A percentile compares a stretch with the other conserved stretches of the same genome.
These are phyloP conservation scores for Ananas comosus DNA, from an alignment of 176 grass and related monocot genomes.

Conservation along the genomic window DNA sequence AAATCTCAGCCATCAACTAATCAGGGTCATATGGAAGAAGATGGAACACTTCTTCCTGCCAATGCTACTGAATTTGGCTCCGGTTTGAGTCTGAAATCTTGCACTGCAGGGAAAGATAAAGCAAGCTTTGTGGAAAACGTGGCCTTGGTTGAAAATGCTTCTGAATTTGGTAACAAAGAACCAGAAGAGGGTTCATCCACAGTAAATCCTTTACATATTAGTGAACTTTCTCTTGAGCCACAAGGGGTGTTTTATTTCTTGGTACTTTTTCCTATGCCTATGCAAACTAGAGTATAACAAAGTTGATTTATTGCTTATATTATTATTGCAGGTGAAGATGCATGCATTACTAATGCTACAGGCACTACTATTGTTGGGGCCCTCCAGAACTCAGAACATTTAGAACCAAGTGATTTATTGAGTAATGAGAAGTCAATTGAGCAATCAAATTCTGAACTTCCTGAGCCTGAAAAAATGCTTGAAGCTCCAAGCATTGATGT, in stretches of 20 bases:
- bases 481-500: constrained; percentile 42
- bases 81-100: constrained; percentile 4
- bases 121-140: constrained; percentile 13
- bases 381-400: constrained; percentile 30
- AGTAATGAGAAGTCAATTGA: constrained; percentile 32
- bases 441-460: constrained; percentile 39
- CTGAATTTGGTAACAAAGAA: constrained; percentile 22
- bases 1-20: background rate
- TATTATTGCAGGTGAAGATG: constrained; percentile 26
- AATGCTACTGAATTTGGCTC: background rate
- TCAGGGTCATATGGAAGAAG: background rate
- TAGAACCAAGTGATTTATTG: constrained; percentile 21
- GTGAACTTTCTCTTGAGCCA: constrained; percentile 18
- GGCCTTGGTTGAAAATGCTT: constrained; percentile 26
- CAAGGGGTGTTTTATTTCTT: constrained; percentile 40
- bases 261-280: background rate
- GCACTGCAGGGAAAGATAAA: constrained; percentile 8
- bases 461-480: constrained; percentile 73
- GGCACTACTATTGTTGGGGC: constrained; percentile 21
- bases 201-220: constrained; percentile 17
- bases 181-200: constrained; percentile 16
- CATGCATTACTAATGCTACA: constrained; percentile 21
- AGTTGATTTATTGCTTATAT: constrained; percentile 5
- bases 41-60: background rate
- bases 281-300: background rate